Conservation (phyloP, 495 filamentous ascomycete species). For the Sporormia fimetaria region DNA sequence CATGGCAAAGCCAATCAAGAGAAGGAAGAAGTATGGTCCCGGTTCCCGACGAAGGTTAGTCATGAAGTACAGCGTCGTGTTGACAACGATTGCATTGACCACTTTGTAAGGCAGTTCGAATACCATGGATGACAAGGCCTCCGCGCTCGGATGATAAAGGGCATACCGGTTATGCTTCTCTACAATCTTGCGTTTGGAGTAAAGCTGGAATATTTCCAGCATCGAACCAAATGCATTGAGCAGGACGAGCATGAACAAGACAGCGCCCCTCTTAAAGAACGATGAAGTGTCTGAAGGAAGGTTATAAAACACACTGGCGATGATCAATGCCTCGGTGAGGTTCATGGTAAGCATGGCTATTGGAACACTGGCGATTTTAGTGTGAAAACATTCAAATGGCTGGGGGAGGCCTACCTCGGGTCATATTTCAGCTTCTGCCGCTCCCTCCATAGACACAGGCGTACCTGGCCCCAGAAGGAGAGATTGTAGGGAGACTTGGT, state of each 20-base stretch:
- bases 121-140: conserved; percentile 67
- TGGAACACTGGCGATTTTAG: too few relatives aligned
- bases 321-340: conserved; percentile 58
- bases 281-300: conserved; percentile 45
- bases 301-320: conserved; percentile 72
- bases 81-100: conserved; percentile 44
- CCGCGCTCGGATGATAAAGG: conserved; percentile 76
- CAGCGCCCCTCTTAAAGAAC: conserved; percentile 62
- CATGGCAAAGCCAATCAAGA: conserved; percentile 51
- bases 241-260: conserved; percentile 76
- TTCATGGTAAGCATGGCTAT: conserved; percentile 60
- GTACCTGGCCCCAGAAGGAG: conserved; percentile 54
- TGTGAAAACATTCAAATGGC: too few relatives aligned
- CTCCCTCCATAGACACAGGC: conserved; percentile 59
- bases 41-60: conserved; percentile 59
- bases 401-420: too few relatives aligned
- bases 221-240: conserved; percentile 68
- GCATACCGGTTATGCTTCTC: conserved; percentile 82
- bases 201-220: conserved; percentile 69
- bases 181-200: conserved; percentile 76
- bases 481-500: conserved; percentile 61
- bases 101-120: conserved; percentile 56
- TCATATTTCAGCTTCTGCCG: conserved; percentile 57
- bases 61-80: conserved; percentile 71
- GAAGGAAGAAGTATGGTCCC: conserved; percentile 66